Conservation (phyloP, 2,329 filamentous ascomycete species). For the Phialophora chinensis region DNA sequence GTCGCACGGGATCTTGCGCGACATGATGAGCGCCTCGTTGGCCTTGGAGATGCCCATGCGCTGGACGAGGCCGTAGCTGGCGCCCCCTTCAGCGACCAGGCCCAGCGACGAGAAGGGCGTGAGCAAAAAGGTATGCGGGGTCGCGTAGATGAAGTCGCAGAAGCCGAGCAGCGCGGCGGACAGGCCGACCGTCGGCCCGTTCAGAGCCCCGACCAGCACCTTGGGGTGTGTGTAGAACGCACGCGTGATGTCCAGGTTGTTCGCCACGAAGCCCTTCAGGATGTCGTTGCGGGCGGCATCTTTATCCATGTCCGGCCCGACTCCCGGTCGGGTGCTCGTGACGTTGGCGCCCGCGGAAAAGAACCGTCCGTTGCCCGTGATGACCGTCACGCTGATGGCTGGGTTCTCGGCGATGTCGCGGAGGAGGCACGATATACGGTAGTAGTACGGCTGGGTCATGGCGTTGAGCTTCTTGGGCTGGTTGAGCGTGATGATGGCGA, state of each 20-base stretch:
- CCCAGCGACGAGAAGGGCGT: conserved; percentile 91
- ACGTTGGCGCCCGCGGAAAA: conserved; percentile 93
- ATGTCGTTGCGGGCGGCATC: conserved; percentile 60
- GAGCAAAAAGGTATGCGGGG: conserved; percentile 80
- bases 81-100: conserved; percentile 85
- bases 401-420: conserved; percentile 78
- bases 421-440: conserved; percentile 73
- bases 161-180: conserved; percentile 81
- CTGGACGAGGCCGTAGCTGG: conserved; percentile 77
- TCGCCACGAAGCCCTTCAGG: conserved; percentile 74
- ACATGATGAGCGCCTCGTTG: conserved; percentile 93
- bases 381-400: conserved; percentile 81
- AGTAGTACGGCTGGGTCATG: conserved; percentile 74
- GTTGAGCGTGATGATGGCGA: conserved; percentile 86
- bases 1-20: conserved; percentile 72
- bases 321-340: conserved; percentile 57
- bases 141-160: conserved; percentile 90
- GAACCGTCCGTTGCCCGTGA: conserved; percentile 78
- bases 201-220: conserved; percentile 87
- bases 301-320: conserved; percentile 50
- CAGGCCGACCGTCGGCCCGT: conserved; percentile 88
- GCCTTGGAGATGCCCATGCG: conserved; percentile 80
- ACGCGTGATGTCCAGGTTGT: conserved; percentile 88
- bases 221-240: conserved; percentile 94
- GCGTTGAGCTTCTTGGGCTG: conserved; percentile 88